A percentile compares a stretch with the other conserved stretches of the same genome.
Conservation (phyloP, 176 grass and related monocot genomes). For the Carex myosuroides region DNA sequence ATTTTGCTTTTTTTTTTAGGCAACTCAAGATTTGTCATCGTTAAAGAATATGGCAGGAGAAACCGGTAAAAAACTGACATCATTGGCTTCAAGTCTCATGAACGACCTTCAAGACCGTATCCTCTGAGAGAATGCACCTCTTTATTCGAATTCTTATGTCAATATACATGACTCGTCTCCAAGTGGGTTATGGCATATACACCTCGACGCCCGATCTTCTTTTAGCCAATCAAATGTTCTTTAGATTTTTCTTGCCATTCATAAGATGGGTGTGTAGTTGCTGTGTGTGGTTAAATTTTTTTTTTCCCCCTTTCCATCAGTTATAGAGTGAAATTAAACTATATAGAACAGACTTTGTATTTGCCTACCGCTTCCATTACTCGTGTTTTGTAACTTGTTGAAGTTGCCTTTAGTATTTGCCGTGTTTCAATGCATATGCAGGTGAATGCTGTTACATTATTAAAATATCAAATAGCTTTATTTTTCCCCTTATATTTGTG, state of each 20-base stretch:
- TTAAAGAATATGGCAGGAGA: slow-evolving; percentile 90
- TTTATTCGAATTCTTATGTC: background rate
- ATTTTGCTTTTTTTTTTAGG: slow-evolving; percentile 34
- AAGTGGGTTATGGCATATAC: background rate
- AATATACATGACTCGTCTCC: background rate
- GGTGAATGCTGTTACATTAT: background rate
- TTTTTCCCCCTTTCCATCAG: background rate
- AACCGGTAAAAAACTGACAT: slow-evolving; percentile 79
- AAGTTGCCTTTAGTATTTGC: background rate
- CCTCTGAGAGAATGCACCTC: slow-evolving; percentile 33
- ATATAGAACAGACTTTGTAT: slow-evolving; percentile 14
- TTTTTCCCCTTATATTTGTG: background rate
- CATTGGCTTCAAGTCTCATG: slow-evolving; percentile 75
- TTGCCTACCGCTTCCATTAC: background rate
- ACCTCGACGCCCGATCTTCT: background rate
- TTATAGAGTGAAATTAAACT: slow-evolving; percentile 24
- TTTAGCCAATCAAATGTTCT: slow-evolving; percentile 18
- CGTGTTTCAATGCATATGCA: background rate
- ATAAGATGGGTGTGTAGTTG: background rate
- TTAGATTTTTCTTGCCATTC: slow-evolving; percentile 7
- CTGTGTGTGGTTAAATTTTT: slow-evolving; percentile 6
- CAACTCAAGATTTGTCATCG: slow-evolving; percentile 84
- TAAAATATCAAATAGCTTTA: background rate
- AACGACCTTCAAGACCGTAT: slow-evolving; percentile 85
- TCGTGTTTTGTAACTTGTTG: background rate